Evolutionary conservation across 2,329 filamentous ascomycete genomes (phyloP), one percentile per base, ranked within the genome.

Genomic region (Sphaerulina vaccinii): DNA sequence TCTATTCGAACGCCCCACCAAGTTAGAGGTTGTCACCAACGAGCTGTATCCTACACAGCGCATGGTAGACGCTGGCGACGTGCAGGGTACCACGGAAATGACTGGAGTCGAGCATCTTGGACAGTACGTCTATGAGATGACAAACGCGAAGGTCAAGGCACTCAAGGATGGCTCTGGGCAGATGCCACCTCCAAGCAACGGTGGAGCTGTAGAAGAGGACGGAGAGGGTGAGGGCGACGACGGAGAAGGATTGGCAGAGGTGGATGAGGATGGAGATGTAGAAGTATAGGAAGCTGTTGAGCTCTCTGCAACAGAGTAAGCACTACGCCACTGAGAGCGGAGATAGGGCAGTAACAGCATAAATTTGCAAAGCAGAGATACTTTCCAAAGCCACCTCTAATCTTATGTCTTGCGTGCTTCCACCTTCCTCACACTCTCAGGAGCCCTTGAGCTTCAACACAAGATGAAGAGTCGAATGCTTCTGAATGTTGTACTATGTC

Each of bases 121-220:
- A 0, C 87, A 96, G 72, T 99, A 96, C 70, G 92, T 99, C 18
- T 96, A 83, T 68, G 89, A 99, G 70, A 99, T 99, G 90, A 95
- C 90, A 3, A 82, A 86, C 65, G 83, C 83, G 6, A 86, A 85
- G 70, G 70, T 85, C 1, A 79, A 82, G 64, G 77, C 76, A 38
- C 64, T 84, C 63, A 82, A 77, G 58, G 72, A 69, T 40, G 69
- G 67, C 5, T 67, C 67, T 1, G 71, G 45, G 13, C 22, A 51
- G 15, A 23, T 65, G 27, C 62, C 58, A 43, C 61, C 63, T 11
- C 54, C 55, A 35, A 57, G 56, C 13, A 44, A 45, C 42, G 48
- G 15, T 38, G 51, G 45, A 1, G 48, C 56, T 19, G 58, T 57
- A 7, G 62, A 62, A 16, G 55, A 59, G 2, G 63, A 62, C 16